Evolutionary conservation across 2,329 filamentous ascomycete genomes (phyloP), one percentile per base, ranked within the genome.

Genomic region (Hypoxylon sp.): DNA sequence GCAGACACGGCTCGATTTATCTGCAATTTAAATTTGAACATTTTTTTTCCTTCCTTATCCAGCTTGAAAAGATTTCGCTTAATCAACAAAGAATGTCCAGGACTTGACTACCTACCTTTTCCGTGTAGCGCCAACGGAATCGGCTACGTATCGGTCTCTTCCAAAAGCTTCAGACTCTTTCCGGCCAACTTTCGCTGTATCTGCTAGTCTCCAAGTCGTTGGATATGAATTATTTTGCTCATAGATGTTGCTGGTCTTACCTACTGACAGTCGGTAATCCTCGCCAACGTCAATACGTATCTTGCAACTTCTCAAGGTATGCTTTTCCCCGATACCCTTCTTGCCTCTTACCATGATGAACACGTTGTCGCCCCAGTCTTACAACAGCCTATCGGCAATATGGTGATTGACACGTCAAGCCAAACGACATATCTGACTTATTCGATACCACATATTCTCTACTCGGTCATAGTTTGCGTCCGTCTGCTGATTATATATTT

Each of bases 301-400:
- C 19, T 51, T 16, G 12, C 29, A 48, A 52, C 61, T 60, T 39
- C 37, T 47, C 39, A 48, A 67, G 69, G 69, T 75, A 74, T 52
- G 71, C 71, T n/a, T 43, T 1, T 45, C 51, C 29, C 50, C 52
- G 47, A 27, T 55, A 53, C 45, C 63, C 32, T 32, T 52, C 41
- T 39, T 12, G 27, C 45, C 55, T 55, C 50, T 41, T 71, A 72
- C 65, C 63, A 83, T 87, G 84, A 87, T 87, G 84, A 87, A 80
- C 77, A 79, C 76, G 77, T 80, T 84, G 85, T 87, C 85, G 85
- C 85, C 85, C 85, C 85, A 85, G 84, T 83, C 85, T 83, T 84
- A 87, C 72, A 77, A 74, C 61, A 61, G 73, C 72, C 74, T 67
- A 71, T 52, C 51, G 67, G 73, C 76, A 75, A 74, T 66, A 81